Percentiles rank a stretch among this genome's conserved stretches.
These are phyloP conservation scores for Eutrema japonicum DNA, from an alignment of 345 rosid genomes.

Conservation along the genomic window DNA sequence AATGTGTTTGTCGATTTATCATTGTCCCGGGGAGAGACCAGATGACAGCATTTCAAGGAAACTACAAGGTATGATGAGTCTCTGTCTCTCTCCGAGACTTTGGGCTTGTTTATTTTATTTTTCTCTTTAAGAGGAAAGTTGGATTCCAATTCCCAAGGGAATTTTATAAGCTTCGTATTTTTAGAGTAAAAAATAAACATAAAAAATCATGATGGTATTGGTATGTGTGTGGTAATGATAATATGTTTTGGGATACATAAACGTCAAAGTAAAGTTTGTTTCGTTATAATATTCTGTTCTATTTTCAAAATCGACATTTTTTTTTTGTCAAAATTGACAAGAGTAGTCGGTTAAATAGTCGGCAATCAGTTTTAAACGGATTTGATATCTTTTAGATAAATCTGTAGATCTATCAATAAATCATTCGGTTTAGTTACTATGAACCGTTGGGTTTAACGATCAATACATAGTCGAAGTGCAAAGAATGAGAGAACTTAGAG, in stretches of 20 bases:
- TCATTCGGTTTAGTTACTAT: background rate
- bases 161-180: slow-evolving; percentile 7
- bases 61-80: slow-evolving; percentile 22
- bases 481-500: background rate
- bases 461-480: background rate
- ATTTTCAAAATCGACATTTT: slow-evolving; percentile 8
- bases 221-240: slow-evolving; percentile 40
- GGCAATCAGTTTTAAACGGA: background rate
- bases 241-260: slow-evolving; percentile 31
- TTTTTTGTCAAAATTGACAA: background rate
- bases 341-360: background rate
- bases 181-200: slow-evolving; percentile 2
- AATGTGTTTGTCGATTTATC: slow-evolving; percentile 29
- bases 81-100: slow-evolving; percentile 29
- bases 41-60: slow-evolving; percentile 13
- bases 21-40: slow-evolving; percentile 32
- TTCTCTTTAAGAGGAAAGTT: slow-evolving; percentile 19
- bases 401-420: background rate
- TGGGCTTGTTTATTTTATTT: slow-evolving; percentile 25
- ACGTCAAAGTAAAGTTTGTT: slow-evolving; percentile 35
- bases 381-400: background rate
- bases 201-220: slow-evolving; percentile 33
- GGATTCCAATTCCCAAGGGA: background rate
- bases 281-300: slow-evolving; percentile 13
- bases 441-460: background rate